phyloP scores from a whole-genome alignment of 805 yeast species.

The Lipomyces sp. region DNA sequence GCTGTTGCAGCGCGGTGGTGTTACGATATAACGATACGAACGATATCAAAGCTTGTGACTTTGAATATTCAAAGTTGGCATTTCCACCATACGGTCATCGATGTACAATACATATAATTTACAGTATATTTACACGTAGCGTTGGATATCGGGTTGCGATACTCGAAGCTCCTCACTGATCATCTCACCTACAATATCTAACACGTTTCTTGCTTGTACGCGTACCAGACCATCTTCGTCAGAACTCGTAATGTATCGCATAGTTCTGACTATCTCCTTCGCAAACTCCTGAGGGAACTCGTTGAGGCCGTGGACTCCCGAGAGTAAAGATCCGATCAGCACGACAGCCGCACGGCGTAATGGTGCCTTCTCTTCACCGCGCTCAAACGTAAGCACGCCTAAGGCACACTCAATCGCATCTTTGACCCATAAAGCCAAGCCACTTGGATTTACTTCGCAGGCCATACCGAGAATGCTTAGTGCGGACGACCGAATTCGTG shows the following conservation, averaged over 20 bases:
- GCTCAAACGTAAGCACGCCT: constrained; percentile 72
- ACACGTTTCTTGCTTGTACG: constrained; percentile 40
- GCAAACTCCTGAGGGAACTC: constrained; percentile 43
- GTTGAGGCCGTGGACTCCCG: constrained; percentile 40
- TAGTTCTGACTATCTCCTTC: constrained; percentile 25
- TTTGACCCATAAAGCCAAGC: constrained; percentile 53
- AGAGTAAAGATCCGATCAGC: constrained; percentile 51
- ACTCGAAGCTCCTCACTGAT: constrained; percentile 26
- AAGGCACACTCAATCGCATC: constrained; percentile 76
- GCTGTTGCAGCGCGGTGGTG: not conserved
- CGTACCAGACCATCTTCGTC: constrained; percentile 46
- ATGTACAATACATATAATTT: constrained; percentile 8
- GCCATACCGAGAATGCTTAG: constrained; percentile 81
- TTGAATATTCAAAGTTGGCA: constrained; percentile 4
- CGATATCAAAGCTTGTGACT: not conserved
- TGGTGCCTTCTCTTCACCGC: constrained; percentile 50
- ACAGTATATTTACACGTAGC: not conserved
- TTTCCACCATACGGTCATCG: not conserved
- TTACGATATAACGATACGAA: not conserved
- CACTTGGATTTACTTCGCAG: constrained; percentile 62
- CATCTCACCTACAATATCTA: constrained; percentile 38
- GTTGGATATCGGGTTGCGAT: constrained; percentile 16
- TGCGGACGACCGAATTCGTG: constrained; percentile 78
- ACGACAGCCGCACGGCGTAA: constrained; percentile 79
- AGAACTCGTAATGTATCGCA: constrained; percentile 36